Evolutionary conservation across 2,329 filamentous ascomycete species (phyloP).

Genomic region (Thielaviopsis cerberus): DNA sequence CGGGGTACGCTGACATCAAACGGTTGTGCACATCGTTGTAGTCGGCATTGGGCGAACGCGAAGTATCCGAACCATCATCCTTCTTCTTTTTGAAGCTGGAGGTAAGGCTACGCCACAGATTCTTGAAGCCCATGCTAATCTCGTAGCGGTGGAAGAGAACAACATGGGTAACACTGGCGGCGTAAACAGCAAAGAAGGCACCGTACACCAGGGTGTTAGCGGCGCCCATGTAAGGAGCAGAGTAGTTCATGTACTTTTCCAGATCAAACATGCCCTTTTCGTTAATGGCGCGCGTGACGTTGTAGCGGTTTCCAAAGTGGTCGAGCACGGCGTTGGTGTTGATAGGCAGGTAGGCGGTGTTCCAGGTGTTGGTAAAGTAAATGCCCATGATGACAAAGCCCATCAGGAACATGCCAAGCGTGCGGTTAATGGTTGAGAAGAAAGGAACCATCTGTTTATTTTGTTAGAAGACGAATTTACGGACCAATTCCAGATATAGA

Average conservation of each 20-base stretch:
- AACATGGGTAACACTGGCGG: constrained; percentile 32
- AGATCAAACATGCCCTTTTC: constrained; percentile 26
- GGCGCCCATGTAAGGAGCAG: constrained; percentile 31
- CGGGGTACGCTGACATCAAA: constrained; percentile 27
- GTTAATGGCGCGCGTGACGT: constrained; percentile 26
- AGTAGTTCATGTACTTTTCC: constrained; percentile 30
- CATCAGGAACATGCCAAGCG: constrained; percentile 36
- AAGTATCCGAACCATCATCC: neutral
- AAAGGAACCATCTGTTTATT: constrained; percentile 27
- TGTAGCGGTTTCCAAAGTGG: constrained; percentile 29
- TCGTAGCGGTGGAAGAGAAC: constrained; percentile 33
- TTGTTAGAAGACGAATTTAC: neutral
- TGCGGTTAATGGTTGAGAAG: constrained; percentile 43
- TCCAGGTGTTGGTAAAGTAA: constrained; percentile 41
- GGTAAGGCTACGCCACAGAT: constrained; percentile 18
- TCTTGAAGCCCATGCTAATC: constrained; percentile 30
- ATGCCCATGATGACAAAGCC: constrained; percentile 36
- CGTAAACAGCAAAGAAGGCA: constrained; percentile 37
- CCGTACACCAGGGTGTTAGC: constrained; percentile 33
- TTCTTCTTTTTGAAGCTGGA: constrained; percentile 12
- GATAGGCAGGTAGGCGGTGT: constrained; percentile 35
- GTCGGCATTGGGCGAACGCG: constrained; percentile 11
- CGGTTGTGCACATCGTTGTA: constrained; percentile 30
- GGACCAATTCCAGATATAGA: too few species aligned
- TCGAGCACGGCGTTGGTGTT: constrained; percentile 34